Evolutionary conservation across 768 basidiomycete genomes (phyloP).

Genomic region (Serendipita sp.): DNA sequence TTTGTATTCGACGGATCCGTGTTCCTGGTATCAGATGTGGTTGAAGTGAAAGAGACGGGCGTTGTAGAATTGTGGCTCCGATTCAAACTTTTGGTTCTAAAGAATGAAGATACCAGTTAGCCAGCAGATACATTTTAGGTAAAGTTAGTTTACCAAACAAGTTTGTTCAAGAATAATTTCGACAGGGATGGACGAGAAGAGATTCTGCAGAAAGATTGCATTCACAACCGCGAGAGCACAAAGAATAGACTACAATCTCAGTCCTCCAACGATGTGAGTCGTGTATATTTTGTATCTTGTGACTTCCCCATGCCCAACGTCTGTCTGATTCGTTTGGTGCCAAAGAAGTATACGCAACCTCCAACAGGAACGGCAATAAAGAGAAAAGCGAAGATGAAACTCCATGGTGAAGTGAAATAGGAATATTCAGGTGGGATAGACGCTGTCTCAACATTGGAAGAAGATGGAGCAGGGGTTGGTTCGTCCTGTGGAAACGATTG

Average conservation of each 20-base stretch:
- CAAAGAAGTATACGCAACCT: slow-evolving; percentile 25
- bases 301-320: background rate
- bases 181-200: too few relatives aligned
- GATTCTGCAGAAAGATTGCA: background rate
- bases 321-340: background rate
- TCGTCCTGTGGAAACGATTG: slow-evolving; percentile 16
- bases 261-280: background rate
- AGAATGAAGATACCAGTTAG: too few relatives aligned
- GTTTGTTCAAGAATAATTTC: too few relatives aligned
- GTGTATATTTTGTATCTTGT: background rate
- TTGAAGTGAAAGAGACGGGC: too few relatives aligned
- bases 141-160: too few relatives aligned
- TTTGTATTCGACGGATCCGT: too few relatives aligned
- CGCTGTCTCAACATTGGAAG: background rate
- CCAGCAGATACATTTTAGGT: too few relatives aligned
- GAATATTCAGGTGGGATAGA: slow-evolving; percentile 9
- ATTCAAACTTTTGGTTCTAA: too few relatives aligned
- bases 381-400: slow-evolving; percentile 21
- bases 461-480: slow-evolving; percentile 11
- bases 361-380: slow-evolving; percentile 31
- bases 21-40: too few relatives aligned
- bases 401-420: slow-evolving; percentile 15
- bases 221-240: background rate
- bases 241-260: background rate
- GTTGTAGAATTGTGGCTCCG: too few relatives aligned